Base-by-base conservation (phyloP, 805 yeast species). In the Zygosaccharomyces pseudorouxii region DNA sequence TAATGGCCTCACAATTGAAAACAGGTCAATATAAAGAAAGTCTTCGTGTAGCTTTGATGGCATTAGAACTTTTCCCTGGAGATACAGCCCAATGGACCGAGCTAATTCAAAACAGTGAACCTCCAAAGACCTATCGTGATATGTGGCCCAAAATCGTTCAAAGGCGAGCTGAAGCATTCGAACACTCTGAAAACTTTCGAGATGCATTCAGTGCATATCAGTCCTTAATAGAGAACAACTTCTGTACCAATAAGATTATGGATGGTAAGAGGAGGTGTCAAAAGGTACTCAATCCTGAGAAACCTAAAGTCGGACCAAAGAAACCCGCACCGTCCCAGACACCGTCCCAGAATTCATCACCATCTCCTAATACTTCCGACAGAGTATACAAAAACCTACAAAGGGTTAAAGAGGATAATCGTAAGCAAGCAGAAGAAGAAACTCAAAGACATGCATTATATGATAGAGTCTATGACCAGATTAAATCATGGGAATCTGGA, bases 251-350 rank as follows among this genome's bases (percentile, higher is more conserved):
- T 50, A 71, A 77, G 27, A 73, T 80, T 0, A 69, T 92, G 77
- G 96, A 87, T 43, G 95, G 92, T 2, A 89, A 81, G 62, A 76
- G 92, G 58, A 76, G 99, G 49, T 86, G 96, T 51, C 76, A 77
- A 45, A 76, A 75, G 14, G 78, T 82, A 1, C 64, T 89, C 18
- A 75, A 79, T 49, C 93, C 95, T 31, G 48, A 53, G 14, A 25
- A 58, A 56, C 19, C 50, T 19, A 43, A 35, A 33, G n/a, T 46
- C 22, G 42, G 44, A 27, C 12, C 40, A 36, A 43, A 55, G 44
- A 30, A 49, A 31, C 37, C 23, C 14, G 11, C 8, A 23, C n/a
- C n/a, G n/a, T n/a, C n/a, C n/a, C n/a, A n/a, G n/a, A n/a, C n/a
- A n/a, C n/a, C n/a, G n/a, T 46, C 46, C 10, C 10, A 23, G 36